These are phyloP conservation scores for Tieghemostelium lacteum DNA, from an alignment of 78 protist genomes.

Conservation along the genomic window DNA sequence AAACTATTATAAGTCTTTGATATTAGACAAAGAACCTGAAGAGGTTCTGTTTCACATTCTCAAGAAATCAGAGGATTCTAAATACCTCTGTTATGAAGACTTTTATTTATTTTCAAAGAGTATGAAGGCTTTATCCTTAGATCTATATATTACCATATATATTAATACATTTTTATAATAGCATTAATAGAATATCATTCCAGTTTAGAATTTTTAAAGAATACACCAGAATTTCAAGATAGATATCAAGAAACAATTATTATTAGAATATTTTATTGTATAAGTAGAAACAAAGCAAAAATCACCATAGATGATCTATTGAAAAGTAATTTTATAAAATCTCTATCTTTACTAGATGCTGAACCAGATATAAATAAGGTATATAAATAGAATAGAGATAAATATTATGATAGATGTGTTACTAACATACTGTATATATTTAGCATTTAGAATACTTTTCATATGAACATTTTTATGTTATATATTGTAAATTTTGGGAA, in stretches of 20 bases:
- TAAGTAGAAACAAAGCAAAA: conserved; percentile 46
- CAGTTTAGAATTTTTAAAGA: conserved; percentile 89
- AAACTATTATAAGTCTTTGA: conserved; percentile 18
- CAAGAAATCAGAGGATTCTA: conserved; percentile 38
- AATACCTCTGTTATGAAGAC: conserved; percentile 41
- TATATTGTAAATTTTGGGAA: conserved; percentile 97
- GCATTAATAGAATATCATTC: conserved; percentile 88
- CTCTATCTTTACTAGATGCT: conserved; percentile 61
- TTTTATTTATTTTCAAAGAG: conserved; percentile 68
- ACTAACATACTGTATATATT: neutral
- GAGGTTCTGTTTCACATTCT: conserved; percentile 47
- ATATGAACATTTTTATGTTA: conserved; percentile 97
- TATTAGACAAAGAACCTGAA: conserved; percentile 50
- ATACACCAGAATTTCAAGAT: conserved; percentile 91
- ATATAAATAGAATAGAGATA: neutral
- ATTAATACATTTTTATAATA: neutral
- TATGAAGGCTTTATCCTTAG: neutral
- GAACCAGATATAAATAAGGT: conserved; percentile 91
- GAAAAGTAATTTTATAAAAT: conserved; percentile 40
- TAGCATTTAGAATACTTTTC: conserved; percentile 88
- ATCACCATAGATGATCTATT: conserved; percentile 80
- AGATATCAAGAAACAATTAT: conserved; percentile 89
- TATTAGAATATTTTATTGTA: conserved; percentile 87
- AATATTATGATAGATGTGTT: neutral
- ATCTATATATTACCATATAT: no score